Evolutionary conservation across 768 basidiomycete species (phyloP).

Genomic region (Amanita rimosa): DNA sequence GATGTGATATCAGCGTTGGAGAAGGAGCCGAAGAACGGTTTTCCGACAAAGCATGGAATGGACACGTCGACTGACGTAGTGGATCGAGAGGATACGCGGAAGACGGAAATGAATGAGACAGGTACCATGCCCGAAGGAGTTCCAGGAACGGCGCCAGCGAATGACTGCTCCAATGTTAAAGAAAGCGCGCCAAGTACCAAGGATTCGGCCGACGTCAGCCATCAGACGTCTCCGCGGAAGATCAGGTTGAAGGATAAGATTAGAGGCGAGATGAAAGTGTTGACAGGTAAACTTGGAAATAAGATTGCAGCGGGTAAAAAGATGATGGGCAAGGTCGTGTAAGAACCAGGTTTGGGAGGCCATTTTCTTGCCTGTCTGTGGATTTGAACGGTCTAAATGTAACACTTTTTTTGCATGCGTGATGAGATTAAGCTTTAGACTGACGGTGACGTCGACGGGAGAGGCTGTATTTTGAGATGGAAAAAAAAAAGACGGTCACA

Average conservation of each 20-base stretch:
- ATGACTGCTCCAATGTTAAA: not conserved
- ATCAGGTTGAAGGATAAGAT: slow-evolving; percentile 6
- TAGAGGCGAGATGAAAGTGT: slow-evolving; percentile 8
- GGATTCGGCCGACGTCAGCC: not conserved
- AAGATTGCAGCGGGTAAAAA: slow-evolving; percentile 6
- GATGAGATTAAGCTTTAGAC: not conserved
- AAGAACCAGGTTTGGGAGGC: not conserved
- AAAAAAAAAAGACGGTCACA: too few species aligned
- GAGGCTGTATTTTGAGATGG: not conserved
- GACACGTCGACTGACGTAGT: not conserved
- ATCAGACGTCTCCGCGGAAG: slow-evolving; percentile 1
- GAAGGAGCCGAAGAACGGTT: not conserved
- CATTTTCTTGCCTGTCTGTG: not conserved
- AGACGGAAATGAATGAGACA: not conserved
- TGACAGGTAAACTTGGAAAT: slow-evolving; percentile 6
- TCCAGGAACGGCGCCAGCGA: not conserved
- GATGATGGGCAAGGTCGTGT: slow-evolving; percentile 12
- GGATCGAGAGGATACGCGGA: not conserved
- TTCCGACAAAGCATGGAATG: not conserved
- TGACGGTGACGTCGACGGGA: not conserved
- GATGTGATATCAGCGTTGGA: not conserved
- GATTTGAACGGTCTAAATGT: not conserved
- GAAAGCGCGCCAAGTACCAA: not conserved
- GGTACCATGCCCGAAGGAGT: not conserved
- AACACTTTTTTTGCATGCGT: not conserved